phyloP scores from a whole-genome alignment of 306 rosid genomes.

The Begonia loranthoides region DNA sequence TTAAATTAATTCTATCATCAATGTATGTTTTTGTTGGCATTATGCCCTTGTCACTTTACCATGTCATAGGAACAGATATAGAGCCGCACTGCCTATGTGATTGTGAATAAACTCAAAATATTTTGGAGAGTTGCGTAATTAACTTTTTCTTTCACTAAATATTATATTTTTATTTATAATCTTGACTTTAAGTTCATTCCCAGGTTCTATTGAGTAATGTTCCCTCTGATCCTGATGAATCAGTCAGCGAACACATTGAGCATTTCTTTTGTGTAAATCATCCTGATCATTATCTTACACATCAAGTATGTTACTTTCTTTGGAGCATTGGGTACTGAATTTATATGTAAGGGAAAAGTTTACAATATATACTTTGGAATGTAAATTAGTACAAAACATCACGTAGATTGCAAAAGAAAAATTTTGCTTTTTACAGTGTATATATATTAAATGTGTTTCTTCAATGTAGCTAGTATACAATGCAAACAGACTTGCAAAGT shows the following conservation, averaged over 20 bases:
- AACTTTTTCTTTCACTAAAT: constrained; percentile 1
- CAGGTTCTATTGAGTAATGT: constrained; percentile 86
- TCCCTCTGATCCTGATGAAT: constrained; percentile 82
- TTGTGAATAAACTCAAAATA: too few species aligned
- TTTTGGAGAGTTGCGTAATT: too few species aligned
- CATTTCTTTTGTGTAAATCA: constrained; percentile 91
- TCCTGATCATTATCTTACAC: constrained; percentile 75
- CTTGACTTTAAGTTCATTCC: constrained; percentile 8
- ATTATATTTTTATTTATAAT: constrained; percentile 3
- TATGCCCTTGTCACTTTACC: not conserved
- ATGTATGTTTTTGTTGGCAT: not conserved
- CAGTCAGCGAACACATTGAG: constrained; percentile 76
- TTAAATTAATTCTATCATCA: too few species aligned
- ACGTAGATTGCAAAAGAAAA: too few species aligned
- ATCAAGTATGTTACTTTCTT: constrained; percentile 40
- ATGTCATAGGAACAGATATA: too few species aligned
- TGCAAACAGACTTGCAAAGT: constrained; percentile 56
- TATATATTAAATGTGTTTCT: constrained; percentile 1
- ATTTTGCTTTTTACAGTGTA: too few species aligned
- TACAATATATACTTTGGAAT: not conserved
- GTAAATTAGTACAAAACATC: not conserved
- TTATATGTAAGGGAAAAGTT: not conserved
- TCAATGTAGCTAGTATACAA: constrained; percentile 58
- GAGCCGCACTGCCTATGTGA: too few species aligned
- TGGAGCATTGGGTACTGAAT: not conserved